Conservation (phyloP, 768 basidiomycete genomes). For the Cyathus striatus region DNA sequence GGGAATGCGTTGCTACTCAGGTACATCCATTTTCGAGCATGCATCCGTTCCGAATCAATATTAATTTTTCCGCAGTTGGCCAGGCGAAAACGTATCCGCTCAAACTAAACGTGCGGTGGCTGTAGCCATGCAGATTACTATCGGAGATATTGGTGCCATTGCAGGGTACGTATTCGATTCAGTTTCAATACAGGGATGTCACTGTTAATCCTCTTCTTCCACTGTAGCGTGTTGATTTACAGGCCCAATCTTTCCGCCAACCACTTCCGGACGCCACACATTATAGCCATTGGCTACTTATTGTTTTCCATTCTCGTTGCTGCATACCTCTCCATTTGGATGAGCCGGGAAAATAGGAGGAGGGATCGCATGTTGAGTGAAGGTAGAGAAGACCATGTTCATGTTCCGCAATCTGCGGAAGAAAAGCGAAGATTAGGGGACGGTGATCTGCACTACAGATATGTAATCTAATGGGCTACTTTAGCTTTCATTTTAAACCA, state of each 20-base stretch:
- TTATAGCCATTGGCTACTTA: conserved; percentile 57
- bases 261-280: conserved; percentile 49
- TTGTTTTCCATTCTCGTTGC: conserved; percentile 40
- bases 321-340: conserved; percentile 39
- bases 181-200: not conserved
- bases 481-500: not conserved
- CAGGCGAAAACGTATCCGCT: conserved; percentile 62
- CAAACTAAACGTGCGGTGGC: conserved; percentile 64
- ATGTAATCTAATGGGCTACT: conserved; percentile 25
- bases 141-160: conserved; percentile 58
- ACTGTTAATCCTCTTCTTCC: too few species aligned
- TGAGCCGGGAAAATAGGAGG: conserved; percentile 45
- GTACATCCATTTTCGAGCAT: conserved; percentile 18
- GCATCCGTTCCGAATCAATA: not conserved
- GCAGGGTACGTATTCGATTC: conserved; percentile 28
- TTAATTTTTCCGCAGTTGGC: conserved; percentile 36
- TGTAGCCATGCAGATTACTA: conserved; percentile 59
- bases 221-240: conserved; percentile 47
- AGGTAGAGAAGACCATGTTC: conserved; percentile 13
- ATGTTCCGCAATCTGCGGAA: conserved; percentile 12
- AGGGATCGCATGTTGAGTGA: conserved; percentile 25
- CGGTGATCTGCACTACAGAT: conserved; percentile 32
- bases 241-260: conserved; percentile 41
- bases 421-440: conserved; percentile 31
- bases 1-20: conserved; percentile 53